phyloP scores from a whole-genome alignment of 176 grass and related monocot genomes.

The Zea mays region Zm-B73-REFERENCE-NAM-5.0 NC_050098.1:218456501-218457000 shows the following conservation, averaged over 20 bases:
- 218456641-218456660: conserved; percentile 14
- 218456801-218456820: conserved; percentile 6
- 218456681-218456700: not conserved
- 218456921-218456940: conserved; percentile 59
- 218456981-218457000: conserved; percentile 37
- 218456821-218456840: not conserved
- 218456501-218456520: not conserved
- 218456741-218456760: conserved; percentile 24
- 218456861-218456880: conserved; percentile 25
- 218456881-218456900: conserved; percentile 70
- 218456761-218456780: not conserved
- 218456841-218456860: conserved; percentile 9
- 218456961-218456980: conserved; percentile 47
- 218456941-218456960: conserved; percentile 66
- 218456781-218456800: not conserved
- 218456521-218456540: not conserved
- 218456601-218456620: not conserved
- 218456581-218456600: conserved; percentile 25
- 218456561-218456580: not conserved
- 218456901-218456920: conserved; percentile 81
- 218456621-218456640: conserved; percentile 14
- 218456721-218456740: not conserved
- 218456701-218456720: not conserved
- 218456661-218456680: conserved; percentile 21
- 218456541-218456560: not conserved